phyloP scores from a whole-genome alignment of 352 stramenopile species.

The Aphanomyces stellatus region DNA sequence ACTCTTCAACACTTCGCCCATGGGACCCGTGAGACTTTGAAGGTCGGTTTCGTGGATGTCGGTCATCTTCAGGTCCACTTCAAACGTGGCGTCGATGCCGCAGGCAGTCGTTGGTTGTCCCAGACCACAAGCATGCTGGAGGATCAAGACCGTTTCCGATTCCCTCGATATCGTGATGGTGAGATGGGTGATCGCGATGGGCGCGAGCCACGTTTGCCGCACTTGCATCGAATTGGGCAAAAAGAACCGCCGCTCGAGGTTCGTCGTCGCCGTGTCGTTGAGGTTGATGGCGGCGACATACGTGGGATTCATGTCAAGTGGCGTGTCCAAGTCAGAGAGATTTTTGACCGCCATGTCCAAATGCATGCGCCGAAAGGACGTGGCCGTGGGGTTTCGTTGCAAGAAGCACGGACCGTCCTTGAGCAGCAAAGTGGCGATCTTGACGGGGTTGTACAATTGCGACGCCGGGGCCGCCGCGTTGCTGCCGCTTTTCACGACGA shows the following conservation, averaged over 20 bases:
- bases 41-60: conserved; percentile 1
- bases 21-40: conserved; percentile 6
- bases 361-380: neutral
- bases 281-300: neutral
- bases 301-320: neutral
- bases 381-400: neutral
- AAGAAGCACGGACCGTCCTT: neutral
- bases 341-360: neutral
- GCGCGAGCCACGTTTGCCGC: neutral
- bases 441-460: neutral
- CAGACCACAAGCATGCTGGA: neutral
- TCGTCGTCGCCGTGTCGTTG: neutral
- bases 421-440: neutral
- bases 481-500: conserved; percentile 5
- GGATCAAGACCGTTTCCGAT: neutral
- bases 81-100: neutral
- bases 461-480: too few species aligned
- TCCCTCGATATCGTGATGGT: neutral
- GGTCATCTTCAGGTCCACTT: neutral
- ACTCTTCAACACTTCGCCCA: conserved; percentile 10
- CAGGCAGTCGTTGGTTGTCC: neutral
- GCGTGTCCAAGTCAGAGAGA: neutral
- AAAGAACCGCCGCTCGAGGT: neutral
- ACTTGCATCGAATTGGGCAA: neutral
- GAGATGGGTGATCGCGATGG: neutral